Evolutionary conservation across 2,329 filamentous ascomycete species (phyloP).

Genomic region (Cytospora schulzeri): DNA sequence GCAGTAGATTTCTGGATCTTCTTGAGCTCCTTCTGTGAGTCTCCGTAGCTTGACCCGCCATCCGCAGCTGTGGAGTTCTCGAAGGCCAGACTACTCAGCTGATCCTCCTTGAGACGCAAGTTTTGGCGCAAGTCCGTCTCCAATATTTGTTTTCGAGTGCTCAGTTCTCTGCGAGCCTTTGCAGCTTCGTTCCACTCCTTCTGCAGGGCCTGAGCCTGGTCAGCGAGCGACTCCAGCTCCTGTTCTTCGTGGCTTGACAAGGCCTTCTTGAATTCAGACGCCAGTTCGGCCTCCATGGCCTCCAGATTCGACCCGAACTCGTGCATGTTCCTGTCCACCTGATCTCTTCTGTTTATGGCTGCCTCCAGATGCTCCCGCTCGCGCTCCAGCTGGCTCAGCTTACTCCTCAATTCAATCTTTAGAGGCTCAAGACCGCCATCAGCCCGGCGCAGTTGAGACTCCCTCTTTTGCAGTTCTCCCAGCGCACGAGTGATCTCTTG

Average conservation of each 20-base stretch:
- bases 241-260: constrained; percentile 80
- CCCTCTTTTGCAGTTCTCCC: constrained; percentile 63
- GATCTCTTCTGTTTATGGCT: constrained; percentile 64
- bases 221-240: constrained; percentile 72
- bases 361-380: constrained; percentile 73
- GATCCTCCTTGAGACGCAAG: constrained; percentile 81
- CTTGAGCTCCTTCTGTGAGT: constrained; percentile 79
- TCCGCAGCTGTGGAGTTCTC: constrained; percentile 60
- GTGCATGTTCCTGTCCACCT: constrained; percentile 74
- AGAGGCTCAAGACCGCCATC: constrained; percentile 83
- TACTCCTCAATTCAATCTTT: constrained; percentile 73
- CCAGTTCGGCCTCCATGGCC: constrained; percentile 78
- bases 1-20: constrained; percentile 71
- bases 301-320: constrained; percentile 74
- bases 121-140: constrained; percentile 91
- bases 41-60: constrained; percentile 69
- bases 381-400: constrained; percentile 73
- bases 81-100: constrained; percentile 75
- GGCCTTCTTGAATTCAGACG: constrained; percentile 89
- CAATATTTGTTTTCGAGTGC: constrained; percentile 77
- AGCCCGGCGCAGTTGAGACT: constrained; percentile 56
- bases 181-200: constrained; percentile 77
- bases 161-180: constrained; percentile 72
- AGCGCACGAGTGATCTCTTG: constrained; percentile 88
- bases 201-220: constrained; percentile 71